These are phyloP conservation scores for Coprinopsis cinerea DNA, from an alignment of 768 basidiomycete species.

Conservation along the genomic window DNA sequence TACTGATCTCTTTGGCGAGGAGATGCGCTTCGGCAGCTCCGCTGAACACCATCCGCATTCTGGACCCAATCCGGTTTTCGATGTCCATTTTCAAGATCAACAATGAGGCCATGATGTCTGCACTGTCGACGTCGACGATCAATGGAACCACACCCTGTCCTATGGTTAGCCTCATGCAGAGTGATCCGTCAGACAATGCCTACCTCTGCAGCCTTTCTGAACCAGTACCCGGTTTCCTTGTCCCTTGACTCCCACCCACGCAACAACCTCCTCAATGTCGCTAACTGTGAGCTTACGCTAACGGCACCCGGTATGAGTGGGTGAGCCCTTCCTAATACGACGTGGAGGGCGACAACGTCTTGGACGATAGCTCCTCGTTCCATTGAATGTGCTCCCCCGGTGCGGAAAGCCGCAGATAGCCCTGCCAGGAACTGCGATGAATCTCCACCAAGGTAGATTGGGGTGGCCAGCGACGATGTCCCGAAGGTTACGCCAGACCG, in stretches of 20 bases:
- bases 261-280: conserved; percentile 55
- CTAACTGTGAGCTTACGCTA: conserved; percentile 65
- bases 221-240: conserved; percentile 47
- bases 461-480: conserved; percentile 42
- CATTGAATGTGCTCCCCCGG: conserved; percentile 52
- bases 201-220: conserved; percentile 53
- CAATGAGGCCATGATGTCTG: conserved; percentile 69
- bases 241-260: conserved; percentile 44
- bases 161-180: neutral
- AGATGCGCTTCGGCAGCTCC: conserved; percentile 61
- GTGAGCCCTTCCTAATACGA: conserved; percentile 41
- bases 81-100: conserved; percentile 64
- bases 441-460: conserved; percentile 31
- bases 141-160: conserved; percentile 56
- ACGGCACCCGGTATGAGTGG: conserved; percentile 26
- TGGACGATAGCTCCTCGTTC: conserved; percentile 56
- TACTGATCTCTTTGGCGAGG: conserved; percentile 62
- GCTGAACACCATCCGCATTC: conserved; percentile 56
- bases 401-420: conserved; percentile 55
- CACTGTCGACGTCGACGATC: conserved; percentile 60
- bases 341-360: conserved; percentile 56
- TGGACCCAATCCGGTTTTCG: conserved; percentile 49
- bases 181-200: conserved; percentile 11
- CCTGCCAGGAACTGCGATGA: conserved; percentile 48
- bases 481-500: conserved; percentile 61